A percentile compares a stretch with the other conserved stretches of the same genome.
Evolutionary conservation across 305 asterid species (phyloP).

Genomic region (Solanum hybrid): DNA sequence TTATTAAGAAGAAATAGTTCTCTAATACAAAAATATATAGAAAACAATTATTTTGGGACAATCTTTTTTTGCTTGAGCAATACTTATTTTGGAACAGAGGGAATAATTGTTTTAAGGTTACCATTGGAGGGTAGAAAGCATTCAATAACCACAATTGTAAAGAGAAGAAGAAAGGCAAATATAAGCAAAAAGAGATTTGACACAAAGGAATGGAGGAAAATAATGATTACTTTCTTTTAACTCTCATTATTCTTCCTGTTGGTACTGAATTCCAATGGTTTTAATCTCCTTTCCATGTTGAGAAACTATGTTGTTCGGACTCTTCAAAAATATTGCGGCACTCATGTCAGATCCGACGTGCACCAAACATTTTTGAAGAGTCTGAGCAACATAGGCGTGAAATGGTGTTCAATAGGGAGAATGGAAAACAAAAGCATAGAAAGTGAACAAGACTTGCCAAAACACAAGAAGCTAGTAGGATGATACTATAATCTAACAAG

Average conservation of each 20-base stretch:
- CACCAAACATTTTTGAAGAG: neutral
- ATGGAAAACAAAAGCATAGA: neutral
- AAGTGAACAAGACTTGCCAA: neutral
- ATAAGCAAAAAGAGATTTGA: neutral
- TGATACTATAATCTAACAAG: neutral
- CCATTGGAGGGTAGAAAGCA: neutral
- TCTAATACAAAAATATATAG: neutral
- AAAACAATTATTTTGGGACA: neutral
- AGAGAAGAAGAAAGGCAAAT: neutral
- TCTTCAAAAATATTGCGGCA: neutral
- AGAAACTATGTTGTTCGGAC: neutral
- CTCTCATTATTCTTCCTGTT: neutral
- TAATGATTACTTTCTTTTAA: neutral
- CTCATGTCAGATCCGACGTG: neutral
- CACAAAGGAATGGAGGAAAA: neutral
- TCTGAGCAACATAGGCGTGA: neutral
- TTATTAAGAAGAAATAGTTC: neutral
- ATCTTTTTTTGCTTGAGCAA: too few relatives aligned
- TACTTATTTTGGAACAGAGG: too few relatives aligned
- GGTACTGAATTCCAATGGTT: neutral
- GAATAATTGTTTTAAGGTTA: neutral
- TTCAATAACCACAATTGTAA: neutral
- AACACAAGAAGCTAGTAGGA: neutral
- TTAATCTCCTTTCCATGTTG: neutral
- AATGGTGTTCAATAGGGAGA: neutral